These are phyloP conservation scores for Cryptococcus deneoformans DNA, from an alignment of 1,284 basidiomycete genomes.

Conservation along the genomic window DNA sequence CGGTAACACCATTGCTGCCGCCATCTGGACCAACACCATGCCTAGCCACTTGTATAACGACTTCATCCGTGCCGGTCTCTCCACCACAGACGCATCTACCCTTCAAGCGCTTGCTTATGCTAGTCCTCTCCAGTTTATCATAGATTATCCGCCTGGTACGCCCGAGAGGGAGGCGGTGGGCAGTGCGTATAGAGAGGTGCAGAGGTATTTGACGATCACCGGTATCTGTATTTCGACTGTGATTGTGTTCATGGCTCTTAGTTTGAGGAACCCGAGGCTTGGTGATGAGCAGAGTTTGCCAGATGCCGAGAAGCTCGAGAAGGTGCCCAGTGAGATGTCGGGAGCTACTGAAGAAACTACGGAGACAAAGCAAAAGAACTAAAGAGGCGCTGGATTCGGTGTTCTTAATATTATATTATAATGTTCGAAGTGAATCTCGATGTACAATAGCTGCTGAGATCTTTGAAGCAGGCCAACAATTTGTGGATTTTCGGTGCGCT, in stretches of 20 bases:
- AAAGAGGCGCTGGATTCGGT: background rate
- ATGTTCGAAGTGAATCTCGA: too few species aligned
- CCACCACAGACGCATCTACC: conserved; percentile 34
- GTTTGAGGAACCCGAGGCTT: conserved; percentile 31
- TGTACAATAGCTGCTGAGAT: too few species aligned
- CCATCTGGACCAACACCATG: conserved; percentile 44
- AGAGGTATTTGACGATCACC: conserved; percentile 38
- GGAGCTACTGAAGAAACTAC: background rate
- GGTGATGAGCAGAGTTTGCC: conserved; percentile 33
- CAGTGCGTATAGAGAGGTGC: conserved; percentile 36
- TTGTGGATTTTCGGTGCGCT: too few species aligned
- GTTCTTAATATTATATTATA: background rate
- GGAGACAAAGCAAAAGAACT: background rate
- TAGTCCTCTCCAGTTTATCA: conserved; percentile 38
- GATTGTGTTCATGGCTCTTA: conserved; percentile 24
- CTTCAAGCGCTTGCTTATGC: conserved; percentile 41
- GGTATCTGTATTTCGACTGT: conserved; percentile 37
- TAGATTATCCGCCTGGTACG: conserved; percentile 40
- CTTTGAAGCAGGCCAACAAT: too few species aligned
- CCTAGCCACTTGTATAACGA: conserved; percentile 18
- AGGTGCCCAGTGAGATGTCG: background rate
- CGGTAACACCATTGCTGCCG: conserved; percentile 49
- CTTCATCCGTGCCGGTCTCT: conserved; percentile 5
- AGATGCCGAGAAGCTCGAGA: conserved; percentile 27
- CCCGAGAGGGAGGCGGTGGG: conserved; percentile 40